These are phyloP conservation scores for Phytophthora podocarpi DNA, from an alignment of 352 stramenopile genomes.

Conservation along the genomic window DNA sequence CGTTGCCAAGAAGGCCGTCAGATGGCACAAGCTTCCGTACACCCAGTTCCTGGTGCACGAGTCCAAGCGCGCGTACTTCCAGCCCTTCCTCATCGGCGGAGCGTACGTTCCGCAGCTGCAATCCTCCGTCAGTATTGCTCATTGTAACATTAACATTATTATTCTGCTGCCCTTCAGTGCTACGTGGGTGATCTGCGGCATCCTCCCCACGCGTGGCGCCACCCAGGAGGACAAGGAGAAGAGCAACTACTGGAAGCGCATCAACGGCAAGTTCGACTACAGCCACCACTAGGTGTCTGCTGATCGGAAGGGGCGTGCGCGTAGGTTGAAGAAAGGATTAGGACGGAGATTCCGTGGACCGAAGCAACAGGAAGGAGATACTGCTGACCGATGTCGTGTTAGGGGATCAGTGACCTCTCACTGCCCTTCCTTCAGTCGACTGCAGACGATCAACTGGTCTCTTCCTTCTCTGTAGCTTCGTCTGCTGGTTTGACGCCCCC, in stretches of 20 bases:
- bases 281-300: constrained; percentile 66
- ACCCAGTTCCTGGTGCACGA: constrained; percentile 80
- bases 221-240: constrained; percentile 85
- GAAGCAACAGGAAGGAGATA: neutral
- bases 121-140: too few relatives aligned
- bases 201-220: constrained; percentile 78
- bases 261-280: constrained; percentile 86
- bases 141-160: neutral
- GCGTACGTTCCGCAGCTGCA: constrained; percentile 50
- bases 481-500: neutral
- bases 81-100: constrained; percentile 81
- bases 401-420: neutral
- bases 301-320: neutral
- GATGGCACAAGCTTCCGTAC: constrained; percentile 87
- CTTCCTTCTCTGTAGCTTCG: neutral
- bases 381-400: neutral
- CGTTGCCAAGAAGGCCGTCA: constrained; percentile 64
- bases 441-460: neutral
- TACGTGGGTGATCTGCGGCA: constrained; percentile 82
- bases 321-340: constrained; percentile 5
- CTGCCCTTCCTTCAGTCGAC: constrained; percentile 1
- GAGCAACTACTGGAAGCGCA: constrained; percentile 87
- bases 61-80: constrained; percentile 80
- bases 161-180: constrained; percentile 32
- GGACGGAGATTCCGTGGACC: neutral